Percentiles rank a stretch among this genome's conserved stretches.
phyloP scores from a whole-genome alignment of 345 rosid genomes.

The Pistacia atlantica region DNA sequence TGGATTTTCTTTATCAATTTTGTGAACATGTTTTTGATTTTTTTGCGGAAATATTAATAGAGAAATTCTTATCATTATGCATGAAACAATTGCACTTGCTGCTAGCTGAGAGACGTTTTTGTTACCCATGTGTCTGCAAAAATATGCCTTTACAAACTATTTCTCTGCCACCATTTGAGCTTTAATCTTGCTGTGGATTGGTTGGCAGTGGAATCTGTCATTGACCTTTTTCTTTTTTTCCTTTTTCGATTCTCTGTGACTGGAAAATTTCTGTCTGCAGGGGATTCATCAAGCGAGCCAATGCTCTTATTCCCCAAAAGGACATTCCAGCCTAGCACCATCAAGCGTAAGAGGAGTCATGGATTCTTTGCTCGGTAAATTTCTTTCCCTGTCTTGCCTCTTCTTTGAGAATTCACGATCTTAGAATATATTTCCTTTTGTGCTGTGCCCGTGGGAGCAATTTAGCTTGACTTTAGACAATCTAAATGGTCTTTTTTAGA shows the following conservation, averaged over 20 bases:
- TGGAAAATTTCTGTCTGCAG: slow-evolving; percentile 39
- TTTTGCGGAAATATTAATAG: background rate
- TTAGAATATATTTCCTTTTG: background rate
- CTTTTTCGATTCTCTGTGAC: background rate
- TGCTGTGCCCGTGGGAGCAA: background rate
- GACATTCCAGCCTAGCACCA: slow-evolving; percentile 87
- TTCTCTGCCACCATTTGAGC: background rate
- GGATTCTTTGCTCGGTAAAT: slow-evolving; percentile 90
- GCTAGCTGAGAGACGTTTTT: background rate
- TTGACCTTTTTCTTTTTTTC: background rate
- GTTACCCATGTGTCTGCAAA: background rate
- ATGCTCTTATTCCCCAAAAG: slow-evolving; percentile 75
- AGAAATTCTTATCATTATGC: background rate
- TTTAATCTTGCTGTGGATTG: background rate
- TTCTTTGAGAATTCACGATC: background rate
- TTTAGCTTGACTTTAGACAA: background rate
- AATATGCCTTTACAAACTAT: background rate
- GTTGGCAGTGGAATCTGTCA: background rate
- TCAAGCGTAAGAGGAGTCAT: slow-evolving; percentile 85
- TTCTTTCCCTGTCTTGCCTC: slow-evolving; percentile 8
- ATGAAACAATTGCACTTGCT: background rate
- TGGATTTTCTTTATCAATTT: too few species aligned
- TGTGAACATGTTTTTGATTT: background rate
- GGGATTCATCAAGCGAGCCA: slow-evolving; percentile 69
- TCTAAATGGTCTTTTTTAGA: background rate